Conservation (phyloP, 805 yeast genomes). For the Suhomyces sp. region DNA sequence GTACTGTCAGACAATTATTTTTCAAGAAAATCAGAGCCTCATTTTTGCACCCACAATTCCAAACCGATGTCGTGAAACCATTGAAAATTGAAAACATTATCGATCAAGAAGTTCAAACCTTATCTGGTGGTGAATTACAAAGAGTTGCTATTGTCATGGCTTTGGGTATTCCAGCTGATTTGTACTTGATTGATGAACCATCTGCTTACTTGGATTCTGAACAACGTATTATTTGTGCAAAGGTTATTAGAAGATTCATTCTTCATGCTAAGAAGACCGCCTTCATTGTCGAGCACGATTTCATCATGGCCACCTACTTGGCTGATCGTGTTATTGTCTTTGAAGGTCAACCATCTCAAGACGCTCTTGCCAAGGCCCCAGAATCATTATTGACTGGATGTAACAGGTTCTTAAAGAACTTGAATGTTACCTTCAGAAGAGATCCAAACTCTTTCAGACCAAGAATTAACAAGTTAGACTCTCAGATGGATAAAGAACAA, state of each 20-base stretch:
- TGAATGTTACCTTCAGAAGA: slow-evolving; percentile 98
- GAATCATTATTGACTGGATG: slow-evolving; percentile 96
- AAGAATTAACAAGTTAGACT: slow-evolving; percentile 94
- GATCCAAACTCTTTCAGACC: slow-evolving; percentile 98
- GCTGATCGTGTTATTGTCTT: slow-evolving; percentile 99
- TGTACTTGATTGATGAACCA: slow-evolving; percentile 97
- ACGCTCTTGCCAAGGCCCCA: slow-evolving; percentile 84
- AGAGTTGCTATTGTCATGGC: slow-evolving; percentile 97
- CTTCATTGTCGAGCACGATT: slow-evolving; percentile 99
- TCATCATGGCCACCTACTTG: slow-evolving; percentile 98
- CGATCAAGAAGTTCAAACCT: slow-evolving; percentile 95
- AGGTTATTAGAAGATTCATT: slow-evolving; percentile 95
- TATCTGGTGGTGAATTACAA: slow-evolving; percentile 99
- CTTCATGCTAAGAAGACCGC: slow-evolving; percentile 97
- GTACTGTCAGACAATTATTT: slow-evolving; percentile 97
- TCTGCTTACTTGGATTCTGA: slow-evolving; percentile 98
- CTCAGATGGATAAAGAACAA: slow-evolving; percentile 99
- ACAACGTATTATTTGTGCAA: slow-evolving; percentile 98
- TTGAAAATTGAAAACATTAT: slow-evolving; percentile 88
- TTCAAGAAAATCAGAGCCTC: slow-evolving; percentile 94
- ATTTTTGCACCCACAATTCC: slow-evolving; percentile 95
- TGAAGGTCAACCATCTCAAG: slow-evolving; percentile 89
- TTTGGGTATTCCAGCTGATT: slow-evolving; percentile 92
- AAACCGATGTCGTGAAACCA: slow-evolving; percentile 97
- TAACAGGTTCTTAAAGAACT: slow-evolving; percentile 92